Evolutionary conservation across 179 eudicot genomes (phyloP).

Genomic region (Silene coronaria): DNA sequence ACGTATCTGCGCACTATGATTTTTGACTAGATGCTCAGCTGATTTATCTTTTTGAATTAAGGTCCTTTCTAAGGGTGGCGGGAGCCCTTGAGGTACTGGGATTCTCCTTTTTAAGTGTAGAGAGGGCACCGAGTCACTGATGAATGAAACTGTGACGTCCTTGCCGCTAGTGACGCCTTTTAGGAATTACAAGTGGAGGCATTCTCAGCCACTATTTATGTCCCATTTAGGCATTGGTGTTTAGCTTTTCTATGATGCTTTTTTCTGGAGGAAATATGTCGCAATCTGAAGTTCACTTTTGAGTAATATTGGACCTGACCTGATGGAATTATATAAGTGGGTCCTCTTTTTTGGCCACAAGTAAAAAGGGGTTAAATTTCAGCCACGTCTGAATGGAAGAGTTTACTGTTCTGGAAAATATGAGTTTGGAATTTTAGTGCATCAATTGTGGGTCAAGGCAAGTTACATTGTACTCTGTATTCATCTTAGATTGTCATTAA

Average conservation of each 20-base stretch:
- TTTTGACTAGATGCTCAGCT: conserved; percentile 20
- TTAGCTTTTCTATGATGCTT: conserved; percentile 9
- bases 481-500: conserved; percentile 11
- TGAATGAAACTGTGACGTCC: neutral
- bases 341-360: conserved; percentile 18
- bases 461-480: conserved; percentile 7
- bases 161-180: conserved; percentile 13
- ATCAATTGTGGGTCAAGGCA: conserved; percentile 12
- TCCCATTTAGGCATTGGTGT: neutral
- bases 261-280: conserved; percentile 19
- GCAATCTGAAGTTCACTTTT: conserved; percentile 13
- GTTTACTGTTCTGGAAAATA: conserved; percentile 11
- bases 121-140: neutral
- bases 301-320: conserved; percentile 10
- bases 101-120: conserved; percentile 1
- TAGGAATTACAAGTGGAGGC: conserved; percentile 9
- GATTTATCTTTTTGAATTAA: conserved; percentile 2
- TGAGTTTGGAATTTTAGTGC: neutral
- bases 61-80: conserved; percentile 2
- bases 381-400: conserved; percentile 15
- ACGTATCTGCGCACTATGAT: neutral
- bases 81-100: neutral
- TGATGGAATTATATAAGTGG: conserved; percentile 19
- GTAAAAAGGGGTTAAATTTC: conserved; percentile 18
- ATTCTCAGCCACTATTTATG: conserved; percentile 17